Conservation (phyloP, 441 rosid species). For the Lepidium campestre region DNA sequence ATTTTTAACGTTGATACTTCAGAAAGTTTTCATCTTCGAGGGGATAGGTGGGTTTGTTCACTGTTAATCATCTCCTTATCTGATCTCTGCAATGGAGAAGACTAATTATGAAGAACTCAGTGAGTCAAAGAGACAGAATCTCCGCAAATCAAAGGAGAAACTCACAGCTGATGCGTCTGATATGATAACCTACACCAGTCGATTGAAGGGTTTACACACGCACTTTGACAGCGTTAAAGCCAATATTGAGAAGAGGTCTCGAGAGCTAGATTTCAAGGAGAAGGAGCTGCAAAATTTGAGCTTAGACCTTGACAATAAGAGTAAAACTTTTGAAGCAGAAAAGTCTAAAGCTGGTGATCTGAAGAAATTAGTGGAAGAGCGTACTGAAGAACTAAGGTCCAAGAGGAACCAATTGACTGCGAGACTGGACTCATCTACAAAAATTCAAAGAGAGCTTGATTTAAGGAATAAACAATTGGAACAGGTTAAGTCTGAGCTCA, state of each 20-base stretch:
- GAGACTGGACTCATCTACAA: background rate
- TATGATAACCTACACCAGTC: background rate
- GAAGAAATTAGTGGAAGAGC: constrained; percentile 8
- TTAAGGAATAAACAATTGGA: background rate
- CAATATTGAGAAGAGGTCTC: background rate
- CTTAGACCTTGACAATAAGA: background rate
- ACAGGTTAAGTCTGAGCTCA: background rate
- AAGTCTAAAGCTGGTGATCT: constrained; percentile 16
- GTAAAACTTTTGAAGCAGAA: background rate
- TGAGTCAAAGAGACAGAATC: background rate
- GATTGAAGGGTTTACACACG: background rate
- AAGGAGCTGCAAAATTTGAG: constrained; percentile 11
- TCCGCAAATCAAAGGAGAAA: background rate
- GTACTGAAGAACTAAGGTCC: background rate
- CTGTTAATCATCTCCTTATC: background rate
- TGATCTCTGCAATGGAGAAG: constrained; percentile 5
- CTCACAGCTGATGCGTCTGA: background rate
- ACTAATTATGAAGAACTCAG: background rate
- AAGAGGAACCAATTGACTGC: background rate
- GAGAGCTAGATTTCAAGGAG: background rate
- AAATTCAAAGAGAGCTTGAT: constrained; percentile 1
- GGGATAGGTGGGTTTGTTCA: background rate
- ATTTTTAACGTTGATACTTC: background rate
- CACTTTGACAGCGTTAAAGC: background rate
- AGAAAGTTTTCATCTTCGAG: background rate